Conservation (phyloP, 768 basidiomycete genomes). For the Boletus bicolor region DNA sequence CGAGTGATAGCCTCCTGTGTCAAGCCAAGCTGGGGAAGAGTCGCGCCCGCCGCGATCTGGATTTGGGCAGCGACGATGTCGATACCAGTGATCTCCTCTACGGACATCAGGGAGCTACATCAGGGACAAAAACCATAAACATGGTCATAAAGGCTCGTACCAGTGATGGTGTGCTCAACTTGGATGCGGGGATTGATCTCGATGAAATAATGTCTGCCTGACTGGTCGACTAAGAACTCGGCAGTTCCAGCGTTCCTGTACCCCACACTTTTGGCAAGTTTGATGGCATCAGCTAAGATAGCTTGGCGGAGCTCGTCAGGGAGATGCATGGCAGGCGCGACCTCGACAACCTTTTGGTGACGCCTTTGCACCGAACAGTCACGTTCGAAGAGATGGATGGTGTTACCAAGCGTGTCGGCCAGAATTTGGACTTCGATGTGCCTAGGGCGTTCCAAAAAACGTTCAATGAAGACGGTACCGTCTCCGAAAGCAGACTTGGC, state of each 20-base stretch:
- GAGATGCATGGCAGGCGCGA: slow-evolving; percentile 93
- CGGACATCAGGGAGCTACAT: neutral
- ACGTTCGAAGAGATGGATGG: slow-evolving; percentile 97
- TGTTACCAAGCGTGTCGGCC: slow-evolving; percentile 89
- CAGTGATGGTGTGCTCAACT: slow-evolving; percentile 99
- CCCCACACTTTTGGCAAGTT: slow-evolving; percentile 86
- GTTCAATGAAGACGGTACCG: slow-evolving; percentile 98
- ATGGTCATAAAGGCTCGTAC: slow-evolving; percentile 38
- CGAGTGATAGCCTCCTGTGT: slow-evolving; percentile 95
- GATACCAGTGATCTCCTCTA: slow-evolving; percentile 99
- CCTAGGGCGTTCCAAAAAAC: slow-evolving; percentile 92
- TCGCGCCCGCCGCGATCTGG: slow-evolving; percentile 98
- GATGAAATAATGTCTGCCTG: slow-evolving; percentile 97
- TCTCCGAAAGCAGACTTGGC: slow-evolving; percentile 97
- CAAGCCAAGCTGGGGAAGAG: slow-evolving; percentile 90
- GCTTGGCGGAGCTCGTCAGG: slow-evolving; percentile 88
- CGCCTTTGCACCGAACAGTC: slow-evolving; percentile 98
- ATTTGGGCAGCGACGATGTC: slow-evolving; percentile 99
- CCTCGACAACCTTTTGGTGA: slow-evolving; percentile 99
- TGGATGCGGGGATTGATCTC: slow-evolving; percentile 99
- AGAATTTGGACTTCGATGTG: slow-evolving; percentile 98
- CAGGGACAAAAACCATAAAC: neutral
- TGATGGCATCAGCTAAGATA: slow-evolving; percentile 89
- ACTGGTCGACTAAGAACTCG: slow-evolving; percentile 96
- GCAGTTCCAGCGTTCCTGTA: slow-evolving; percentile 98